Evolutionary conservation across 2,329 filamentous ascomycete species (phyloP).

Genomic region (Colletotrichum sojae): DNA sequence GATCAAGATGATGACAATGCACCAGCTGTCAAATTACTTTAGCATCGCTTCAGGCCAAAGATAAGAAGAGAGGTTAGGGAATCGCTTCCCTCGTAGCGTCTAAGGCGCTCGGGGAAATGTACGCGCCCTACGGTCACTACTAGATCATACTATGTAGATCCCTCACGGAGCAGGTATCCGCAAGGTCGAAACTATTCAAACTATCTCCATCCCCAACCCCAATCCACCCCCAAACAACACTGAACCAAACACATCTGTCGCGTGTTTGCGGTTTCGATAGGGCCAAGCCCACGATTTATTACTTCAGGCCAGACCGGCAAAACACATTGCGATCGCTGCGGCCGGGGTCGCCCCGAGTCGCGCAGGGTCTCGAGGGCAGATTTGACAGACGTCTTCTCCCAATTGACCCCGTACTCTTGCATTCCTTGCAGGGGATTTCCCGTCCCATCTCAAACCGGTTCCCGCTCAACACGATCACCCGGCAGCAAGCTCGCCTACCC

Average conservation of each 20-base stretch:
- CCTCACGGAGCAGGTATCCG: too few relatives aligned
- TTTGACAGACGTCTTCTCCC: constrained; percentile 2
- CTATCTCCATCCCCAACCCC: too few relatives aligned
- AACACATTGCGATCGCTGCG: constrained; percentile 36
- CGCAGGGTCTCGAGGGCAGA: not conserved
- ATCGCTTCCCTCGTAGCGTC: too few relatives aligned
- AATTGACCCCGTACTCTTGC: constrained; percentile 1
- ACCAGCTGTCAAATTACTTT: too few relatives aligned
- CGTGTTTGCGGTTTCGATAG: constrained; percentile 18
- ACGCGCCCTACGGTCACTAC: too few relatives aligned
- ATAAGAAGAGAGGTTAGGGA: too few relatives aligned
- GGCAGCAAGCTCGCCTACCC: too few relatives aligned
- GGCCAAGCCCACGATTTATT: constrained; percentile 18
- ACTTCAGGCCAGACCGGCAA: constrained; percentile 23
- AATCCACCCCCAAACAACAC: too few relatives aligned
- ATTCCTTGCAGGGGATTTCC: constrained; percentile 17
- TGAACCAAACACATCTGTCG: constrained; percentile 1
- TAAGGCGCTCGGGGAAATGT: too few relatives aligned
- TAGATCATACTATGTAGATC: too few relatives aligned
- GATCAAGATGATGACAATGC: not conserved
- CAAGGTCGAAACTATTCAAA: too few relatives aligned
- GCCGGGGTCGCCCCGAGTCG: constrained; percentile 26
- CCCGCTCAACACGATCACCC: constrained; percentile 13
- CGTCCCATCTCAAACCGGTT: constrained; percentile 36
- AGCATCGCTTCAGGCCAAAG: too few relatives aligned